Base-by-base conservation (phyloP, 495 filamentous ascomycete genomes). In the Aspergillus leporis region DNA sequence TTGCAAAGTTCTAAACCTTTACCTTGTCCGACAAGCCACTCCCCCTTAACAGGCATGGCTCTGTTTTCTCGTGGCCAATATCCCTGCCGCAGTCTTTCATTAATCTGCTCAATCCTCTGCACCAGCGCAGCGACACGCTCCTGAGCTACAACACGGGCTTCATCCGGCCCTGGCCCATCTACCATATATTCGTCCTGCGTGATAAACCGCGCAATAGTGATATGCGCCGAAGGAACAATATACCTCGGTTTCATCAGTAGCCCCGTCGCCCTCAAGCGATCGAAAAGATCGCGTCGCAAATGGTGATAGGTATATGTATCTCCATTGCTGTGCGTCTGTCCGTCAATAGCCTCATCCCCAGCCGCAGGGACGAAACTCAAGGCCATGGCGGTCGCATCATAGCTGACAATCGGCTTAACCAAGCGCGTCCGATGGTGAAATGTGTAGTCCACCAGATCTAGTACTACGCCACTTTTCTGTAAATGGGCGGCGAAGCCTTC, bases 221-320 rank as follows among this genome's bases (percentile, higher is more conserved):
- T 79, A 76, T 98, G 93, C 7, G 90, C 89, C 41, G 88, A 91
- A 4, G 91, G 92, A 9, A 95, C 90, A 1, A 89, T 83, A 72
- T 97, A 98, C 55, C 93, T 81, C 31, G 87, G 88, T 16, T 71
- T 82, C 14, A 96, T 78, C 10, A 72, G 69, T 8, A 91, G 78
- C 0, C 88, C 88, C 3, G 82, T 78, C 3, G 71, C 72, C 46
- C 76, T 70, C 13, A 80, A 79, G n/a, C 84, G 70, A 18, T 78
- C 77, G 67, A 85, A 92, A 14, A 95, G 70, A 70, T 96, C 90
- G 3, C 89, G 78, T 1, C 93, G 85, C 5, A 98, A 84, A 71
- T 97, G 93, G 64, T 97, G 93, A 70, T 96, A 98, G 3, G 89
- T 91, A 70, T 91, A 97, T 0, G 28, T 38, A 59, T 91, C 87